Conservation (phyloP, 2,329 filamentous ascomycete genomes). For the Alternaria gansuensis region DNA sequence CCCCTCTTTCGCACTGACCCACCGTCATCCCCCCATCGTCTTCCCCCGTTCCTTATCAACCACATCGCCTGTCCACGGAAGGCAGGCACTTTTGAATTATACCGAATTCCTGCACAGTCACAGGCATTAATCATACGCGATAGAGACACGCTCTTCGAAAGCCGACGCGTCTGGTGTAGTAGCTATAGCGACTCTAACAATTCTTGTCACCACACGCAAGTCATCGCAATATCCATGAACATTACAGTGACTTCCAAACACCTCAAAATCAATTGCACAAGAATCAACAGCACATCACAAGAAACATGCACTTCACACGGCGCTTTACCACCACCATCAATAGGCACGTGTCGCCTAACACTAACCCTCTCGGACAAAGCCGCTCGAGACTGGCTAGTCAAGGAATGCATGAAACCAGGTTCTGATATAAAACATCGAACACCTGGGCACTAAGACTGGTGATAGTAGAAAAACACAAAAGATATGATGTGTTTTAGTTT, state of each 20-base stretch:
- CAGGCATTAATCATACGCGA: constrained; percentile 23
- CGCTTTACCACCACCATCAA: constrained; percentile 49
- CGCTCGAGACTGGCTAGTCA: constrained; percentile 44
- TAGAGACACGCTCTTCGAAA: constrained; percentile 18
- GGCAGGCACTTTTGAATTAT: constrained; percentile 10
- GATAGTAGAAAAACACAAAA: background rate
- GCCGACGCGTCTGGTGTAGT: constrained; percentile 11
- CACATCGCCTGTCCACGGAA: constrained; percentile 13
- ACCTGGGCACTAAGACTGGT: constrained; percentile 37
- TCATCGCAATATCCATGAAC: background rate
- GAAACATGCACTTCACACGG: constrained; percentile 43
- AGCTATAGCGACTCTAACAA: background rate
- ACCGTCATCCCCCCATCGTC: constrained; percentile 19
- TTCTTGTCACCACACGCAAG: background rate
- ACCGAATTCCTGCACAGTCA: constrained; percentile 23
- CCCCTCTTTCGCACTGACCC: constrained; percentile 36
- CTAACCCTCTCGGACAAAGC: constrained; percentile 55
- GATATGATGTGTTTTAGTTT: background rate
- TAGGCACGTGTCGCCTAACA: constrained; percentile 77
- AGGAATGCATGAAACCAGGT: constrained; percentile 38
- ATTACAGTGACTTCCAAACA: constrained; percentile 14
- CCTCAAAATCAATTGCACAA: constrained; percentile 36
- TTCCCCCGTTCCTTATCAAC: constrained; percentile 34
- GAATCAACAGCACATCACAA: constrained; percentile 38
- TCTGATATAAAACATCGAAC: constrained; percentile 46